Percentiles rank a stretch among this genome's conserved stretches.
Conservation (phyloP, 345 rosid species). For the Aquilaria malaccensis region DNA sequence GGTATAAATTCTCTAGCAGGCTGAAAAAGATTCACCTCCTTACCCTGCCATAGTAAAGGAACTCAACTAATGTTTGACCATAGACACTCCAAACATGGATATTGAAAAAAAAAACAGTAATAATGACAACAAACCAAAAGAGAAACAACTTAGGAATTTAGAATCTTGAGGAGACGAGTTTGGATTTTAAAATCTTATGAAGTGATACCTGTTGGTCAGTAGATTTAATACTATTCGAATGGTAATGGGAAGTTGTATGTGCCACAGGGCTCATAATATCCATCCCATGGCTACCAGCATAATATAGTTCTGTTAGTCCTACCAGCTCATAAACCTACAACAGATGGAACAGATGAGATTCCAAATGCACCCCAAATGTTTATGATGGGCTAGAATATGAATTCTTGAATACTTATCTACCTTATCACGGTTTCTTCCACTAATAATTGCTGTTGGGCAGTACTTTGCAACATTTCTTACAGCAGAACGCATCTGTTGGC, state of each 20-base stretch:
- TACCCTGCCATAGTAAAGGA: constrained; percentile 37
- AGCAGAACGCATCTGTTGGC: constrained; percentile 79
- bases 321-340: constrained; percentile 77
- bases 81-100: no score
- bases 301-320: constrained; percentile 85
- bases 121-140: background rate
- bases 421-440: constrained; percentile 94
- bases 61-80: no score
- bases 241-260: constrained; percentile 32
- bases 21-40: constrained; percentile 79
- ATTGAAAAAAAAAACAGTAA: background rate
- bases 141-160: background rate
- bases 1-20: constrained; percentile 87
- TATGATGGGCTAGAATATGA: background rate
- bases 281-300: constrained; percentile 99
- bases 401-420: constrained; percentile 23
- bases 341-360: constrained; percentile 5
- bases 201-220: constrained; percentile 58
- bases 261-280: constrained; percentile 73
- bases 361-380: background rate
- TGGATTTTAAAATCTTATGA: background rate
- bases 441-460: constrained; percentile 92
- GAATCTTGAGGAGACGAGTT: background rate
- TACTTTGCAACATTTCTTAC: constrained; percentile 65
- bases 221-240: constrained; percentile 42